These are phyloP conservation scores for Neoboletus brunneissimus DNA, from an alignment of 768 basidiomycete genomes.

Conservation along the genomic window DNA sequence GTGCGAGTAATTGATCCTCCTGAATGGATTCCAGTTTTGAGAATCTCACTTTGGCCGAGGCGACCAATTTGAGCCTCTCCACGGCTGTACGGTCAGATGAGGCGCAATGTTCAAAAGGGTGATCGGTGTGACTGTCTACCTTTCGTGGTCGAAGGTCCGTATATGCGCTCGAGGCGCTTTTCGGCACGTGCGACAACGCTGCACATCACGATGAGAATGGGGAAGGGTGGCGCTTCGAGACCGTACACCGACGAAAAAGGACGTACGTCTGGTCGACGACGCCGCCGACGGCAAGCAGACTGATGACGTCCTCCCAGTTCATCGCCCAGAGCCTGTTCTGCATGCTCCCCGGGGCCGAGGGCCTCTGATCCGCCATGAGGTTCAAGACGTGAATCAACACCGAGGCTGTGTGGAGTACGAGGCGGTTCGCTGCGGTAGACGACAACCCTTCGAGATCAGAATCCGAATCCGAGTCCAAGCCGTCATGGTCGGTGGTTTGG, in stretches of 20 bases:
- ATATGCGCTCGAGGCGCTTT: conserved; percentile 31
- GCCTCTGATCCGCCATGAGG: conserved; percentile 53
- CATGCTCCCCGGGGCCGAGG: conserved; percentile 53
- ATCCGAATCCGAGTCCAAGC: conserved; percentile 22
- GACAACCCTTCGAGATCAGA: conserved; percentile 33
- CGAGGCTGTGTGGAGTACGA: conserved; percentile 43
- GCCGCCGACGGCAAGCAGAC: conserved; percentile 45
- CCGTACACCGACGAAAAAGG: neutral
- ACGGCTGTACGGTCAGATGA: conserved; percentile 13
- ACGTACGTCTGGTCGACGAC: conserved; percentile 31
- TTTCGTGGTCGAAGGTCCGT: conserved; percentile 21
- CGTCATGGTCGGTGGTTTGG: conserved; percentile 16
- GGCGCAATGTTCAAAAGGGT: neutral
- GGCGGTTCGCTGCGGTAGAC: conserved; percentile 29
- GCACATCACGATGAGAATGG: conserved; percentile 2
- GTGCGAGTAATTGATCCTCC: conserved; percentile 19
- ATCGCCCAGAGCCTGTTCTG: conserved; percentile 63
- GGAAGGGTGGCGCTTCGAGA: neutral
- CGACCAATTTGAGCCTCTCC: conserved; percentile 10
- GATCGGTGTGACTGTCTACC: conserved; percentile 6
- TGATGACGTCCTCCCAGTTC: conserved; percentile 62
- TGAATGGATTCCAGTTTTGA: neutral
- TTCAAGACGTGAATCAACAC: conserved; percentile 53
- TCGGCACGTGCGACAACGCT: conserved; percentile 26
- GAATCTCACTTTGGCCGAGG: conserved; percentile 17